A percentile compares a stretch with the other conserved stretches of the same genome.
Evolutionary conservation across 768 basidiomycete genomes (phyloP).

Genomic region (Neoboletus brunneissimus): DNA sequence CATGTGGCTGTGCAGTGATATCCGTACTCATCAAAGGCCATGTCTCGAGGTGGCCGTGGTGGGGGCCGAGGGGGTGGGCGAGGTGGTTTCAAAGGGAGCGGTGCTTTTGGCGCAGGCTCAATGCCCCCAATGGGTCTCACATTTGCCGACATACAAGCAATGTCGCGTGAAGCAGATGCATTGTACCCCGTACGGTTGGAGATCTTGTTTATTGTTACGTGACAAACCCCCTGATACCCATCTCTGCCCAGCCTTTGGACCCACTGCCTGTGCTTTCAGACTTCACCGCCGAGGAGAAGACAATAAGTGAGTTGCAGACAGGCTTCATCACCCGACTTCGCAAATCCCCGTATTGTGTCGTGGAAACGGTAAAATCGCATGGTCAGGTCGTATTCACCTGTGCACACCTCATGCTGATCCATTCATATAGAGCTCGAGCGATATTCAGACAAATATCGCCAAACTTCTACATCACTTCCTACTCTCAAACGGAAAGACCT

Average conservation of each 20-base stretch:
- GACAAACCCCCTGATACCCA: slow-evolving; percentile 17
- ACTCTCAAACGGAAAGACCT: slow-evolving; percentile 67
- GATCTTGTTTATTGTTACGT: slow-evolving; percentile 17
- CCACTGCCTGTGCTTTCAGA: slow-evolving; percentile 67
- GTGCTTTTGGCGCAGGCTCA: slow-evolving; percentile 34
- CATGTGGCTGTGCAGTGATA: slow-evolving; percentile 10
- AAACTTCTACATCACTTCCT: slow-evolving; percentile 57
- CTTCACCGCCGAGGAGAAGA: slow-evolving; percentile 61
- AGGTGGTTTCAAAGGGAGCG: slow-evolving; percentile 55
- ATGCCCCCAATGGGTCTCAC: slow-evolving; percentile 77
- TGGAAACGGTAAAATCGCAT: slow-evolving; percentile 64
- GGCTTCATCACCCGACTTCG: slow-evolving; percentile 64
- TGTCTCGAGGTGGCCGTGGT: slow-evolving; percentile 53
- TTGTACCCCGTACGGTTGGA: slow-evolving; percentile 72
- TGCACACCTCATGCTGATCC: background rate
- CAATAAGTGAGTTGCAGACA: slow-evolving; percentile 62
- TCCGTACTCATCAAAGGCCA: slow-evolving; percentile 19
- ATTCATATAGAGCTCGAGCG: slow-evolving; percentile 59
- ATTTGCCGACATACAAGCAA: slow-evolving; percentile 72
- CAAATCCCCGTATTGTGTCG: slow-evolving; percentile 71
- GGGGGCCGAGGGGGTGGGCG: slow-evolving; percentile 54
- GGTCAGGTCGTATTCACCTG: slow-evolving; percentile 35
- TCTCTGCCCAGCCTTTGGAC: slow-evolving; percentile 51
- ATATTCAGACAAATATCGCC: slow-evolving; percentile 83
- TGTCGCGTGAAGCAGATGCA: slow-evolving; percentile 73